Base-by-base conservation (phyloP, 345 rosid species). In the Citrus glauca region DNA sequence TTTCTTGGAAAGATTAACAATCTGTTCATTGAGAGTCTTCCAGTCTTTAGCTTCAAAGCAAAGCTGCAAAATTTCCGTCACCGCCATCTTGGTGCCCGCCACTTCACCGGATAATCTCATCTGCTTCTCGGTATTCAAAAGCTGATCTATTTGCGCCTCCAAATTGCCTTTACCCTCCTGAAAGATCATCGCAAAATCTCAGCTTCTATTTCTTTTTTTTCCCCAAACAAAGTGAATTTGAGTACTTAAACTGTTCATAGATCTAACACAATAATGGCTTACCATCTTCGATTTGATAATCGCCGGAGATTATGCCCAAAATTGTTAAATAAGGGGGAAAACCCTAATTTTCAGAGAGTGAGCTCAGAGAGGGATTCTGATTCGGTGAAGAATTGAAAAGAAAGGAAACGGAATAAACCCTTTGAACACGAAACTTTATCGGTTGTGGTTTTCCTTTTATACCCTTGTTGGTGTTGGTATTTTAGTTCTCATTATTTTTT, bases 21-120 rank as follows among this genome's bases (percentile, higher is more conserved):
- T 95, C 86, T 93, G 94, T 73, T 92, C 94, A 59, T 90, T 90
- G 10, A 92, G 88, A 63, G 89, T 63, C 80, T 90, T 93, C 94
- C 98, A 95, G 75, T 91, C 97, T 55, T 90, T 90, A 1, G 92
- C 99, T 63, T 93, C 88, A 83, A 92, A 93, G 88, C 99, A 95
- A 30, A 92, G 93, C 74, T 89, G 82, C 45, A 95, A 77, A 79
- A 93, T 93, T 28, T 93, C 93, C 19, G 89, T 88, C 27, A 82
- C 93, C 4, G 98, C 90, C 86, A 90, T 92, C 80, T 87, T 95
- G 24, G 95, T 91, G 9, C 89, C 97, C 45, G 93, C 77, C 42
- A 93, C 97, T 5, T 95, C 96, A 24, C 92, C 92, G 63, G 93
- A 92, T 4, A 88, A 80, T 73, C 98, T 88, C 98, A 86, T 88